Conservation (phyloP, 2,329 filamentous ascomycete genomes). For the Aplosporella prunicola region DNA sequence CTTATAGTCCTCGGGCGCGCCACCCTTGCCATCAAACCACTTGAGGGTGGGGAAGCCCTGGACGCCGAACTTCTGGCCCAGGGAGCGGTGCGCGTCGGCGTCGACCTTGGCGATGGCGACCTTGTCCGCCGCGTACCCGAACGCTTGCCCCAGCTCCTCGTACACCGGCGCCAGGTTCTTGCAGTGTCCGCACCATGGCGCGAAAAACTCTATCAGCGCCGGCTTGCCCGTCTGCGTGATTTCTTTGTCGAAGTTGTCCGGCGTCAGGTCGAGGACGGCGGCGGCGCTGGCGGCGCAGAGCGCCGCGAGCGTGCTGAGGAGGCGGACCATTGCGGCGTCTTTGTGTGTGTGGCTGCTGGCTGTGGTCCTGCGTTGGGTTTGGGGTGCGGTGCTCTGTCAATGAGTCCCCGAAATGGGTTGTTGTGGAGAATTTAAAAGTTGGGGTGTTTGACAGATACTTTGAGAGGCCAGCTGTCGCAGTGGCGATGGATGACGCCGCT, state of each 20-base stretch:
- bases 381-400: background rate
- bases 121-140: conserved; percentile 63
- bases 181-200: conserved; percentile 98
- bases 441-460: background rate
- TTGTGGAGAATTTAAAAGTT: background rate
- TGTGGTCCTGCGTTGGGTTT: background rate
- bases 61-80: conserved; percentile 80
- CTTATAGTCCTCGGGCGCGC: conserved; percentile 74
- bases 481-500: background rate
- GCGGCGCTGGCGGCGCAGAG: conserved; percentile 41
- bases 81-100: conserved; percentile 74
- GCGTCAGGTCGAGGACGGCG: conserved; percentile 81
- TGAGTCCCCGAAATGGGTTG: background rate
- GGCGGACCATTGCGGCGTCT: conserved; percentile 13
- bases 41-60: conserved; percentile 96
- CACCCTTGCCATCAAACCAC: conserved; percentile 93
- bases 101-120: conserved; percentile 93
- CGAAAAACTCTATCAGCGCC: conserved; percentile 95
- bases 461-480: background rate
- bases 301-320: conserved; percentile 23
- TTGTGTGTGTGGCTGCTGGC: too few species aligned
- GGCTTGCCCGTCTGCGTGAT: conserved; percentile 89
- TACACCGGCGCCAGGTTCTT: conserved; percentile 92
- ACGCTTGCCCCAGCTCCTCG: conserved; percentile 73
- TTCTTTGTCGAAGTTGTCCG: conserved; percentile 82